Evolutionary conservation across 1,284 basidiomycete genomes (phyloP), one percentile per base, ranked within the genome.

Genomic region (Moesziomyces antarcticus): DNA sequence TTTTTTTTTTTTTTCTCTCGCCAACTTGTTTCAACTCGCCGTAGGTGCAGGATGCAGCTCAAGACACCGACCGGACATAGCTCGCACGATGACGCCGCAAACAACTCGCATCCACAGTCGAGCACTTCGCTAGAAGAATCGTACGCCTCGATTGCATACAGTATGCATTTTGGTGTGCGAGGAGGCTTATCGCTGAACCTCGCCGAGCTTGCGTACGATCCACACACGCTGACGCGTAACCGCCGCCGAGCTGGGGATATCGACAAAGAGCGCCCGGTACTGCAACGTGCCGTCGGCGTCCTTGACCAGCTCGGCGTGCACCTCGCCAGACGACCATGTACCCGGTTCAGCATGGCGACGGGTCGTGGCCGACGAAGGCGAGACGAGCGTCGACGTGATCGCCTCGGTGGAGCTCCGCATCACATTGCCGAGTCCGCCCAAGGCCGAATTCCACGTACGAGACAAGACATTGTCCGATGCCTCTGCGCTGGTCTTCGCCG

Each of bases 271-370:
- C 30, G 64, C 60, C 11, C 65, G 59, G 53, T 78, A 81, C 64
- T 81, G 79, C 42, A 75, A 56, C 14, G 63, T 60, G 3, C 78
- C 79, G 43, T 80, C 56, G 27, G 70, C 72, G 47, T 81, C 79
- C 66, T 79, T 78, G 49, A 75, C 67, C 24, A 82, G 47, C 57
- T 82, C 79, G 16, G 75, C 67, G 30, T 78, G 72, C 27, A 78
- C 79, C 35, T 81, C 79, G 14, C 78, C 79, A 5, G 77, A 55
- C 6, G 74, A 74, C 66, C 73, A 81, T 0, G 79, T 81, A 1
- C 79, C 79, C 2, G 73, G 73, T 44, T 73, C 68, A 8, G 50
- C 45, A 21, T 61, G 37, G 10, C 67, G 45, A 24, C 59, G 55
- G 7, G 59, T 44, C 6, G 43, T 55, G 11, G 56, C 47, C 35